Conservation (phyloP, 257 asterid species). For the Solanum lycopersicoides region DNA sequence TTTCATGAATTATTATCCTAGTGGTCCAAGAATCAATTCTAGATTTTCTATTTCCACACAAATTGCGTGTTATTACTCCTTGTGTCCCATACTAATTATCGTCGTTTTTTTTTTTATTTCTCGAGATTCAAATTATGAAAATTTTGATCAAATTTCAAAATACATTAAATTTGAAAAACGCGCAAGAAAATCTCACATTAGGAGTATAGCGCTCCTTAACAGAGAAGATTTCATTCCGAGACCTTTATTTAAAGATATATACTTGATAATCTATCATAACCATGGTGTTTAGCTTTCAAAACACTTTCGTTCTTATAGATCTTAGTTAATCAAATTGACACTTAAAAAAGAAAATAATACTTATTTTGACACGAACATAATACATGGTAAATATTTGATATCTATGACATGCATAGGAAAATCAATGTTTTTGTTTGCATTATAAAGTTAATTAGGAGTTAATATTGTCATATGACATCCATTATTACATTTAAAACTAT, state of each 20-base stretch:
- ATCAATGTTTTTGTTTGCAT: background rate
- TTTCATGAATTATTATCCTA: background rate
- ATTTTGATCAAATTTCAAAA: background rate
- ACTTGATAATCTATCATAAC: background rate
- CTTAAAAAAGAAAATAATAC: background rate
- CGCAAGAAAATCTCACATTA: background rate
- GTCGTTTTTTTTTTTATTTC: background rate
- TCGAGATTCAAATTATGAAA: background rate
- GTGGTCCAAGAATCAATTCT: background rate
- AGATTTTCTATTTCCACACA: background rate
- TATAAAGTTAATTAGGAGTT: background rate
- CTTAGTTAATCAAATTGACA: background rate
- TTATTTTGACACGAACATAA: background rate
- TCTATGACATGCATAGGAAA: background rate
- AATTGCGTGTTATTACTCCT: background rate
- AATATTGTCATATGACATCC: background rate
- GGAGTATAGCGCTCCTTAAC: rapidly evolving
- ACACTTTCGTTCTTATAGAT: no score
- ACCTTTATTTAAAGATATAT: background rate
- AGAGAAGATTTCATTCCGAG: background rate
- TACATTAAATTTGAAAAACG: background rate
- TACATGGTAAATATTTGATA: background rate
- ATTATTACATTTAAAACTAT: background rate
- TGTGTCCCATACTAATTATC: background rate
- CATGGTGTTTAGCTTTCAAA: no score